These are phyloP conservation scores for Pseudocercospora fijiensis DNA, from an alignment of 2,329 filamentous ascomycete species.

Conservation along the genomic window DNA sequence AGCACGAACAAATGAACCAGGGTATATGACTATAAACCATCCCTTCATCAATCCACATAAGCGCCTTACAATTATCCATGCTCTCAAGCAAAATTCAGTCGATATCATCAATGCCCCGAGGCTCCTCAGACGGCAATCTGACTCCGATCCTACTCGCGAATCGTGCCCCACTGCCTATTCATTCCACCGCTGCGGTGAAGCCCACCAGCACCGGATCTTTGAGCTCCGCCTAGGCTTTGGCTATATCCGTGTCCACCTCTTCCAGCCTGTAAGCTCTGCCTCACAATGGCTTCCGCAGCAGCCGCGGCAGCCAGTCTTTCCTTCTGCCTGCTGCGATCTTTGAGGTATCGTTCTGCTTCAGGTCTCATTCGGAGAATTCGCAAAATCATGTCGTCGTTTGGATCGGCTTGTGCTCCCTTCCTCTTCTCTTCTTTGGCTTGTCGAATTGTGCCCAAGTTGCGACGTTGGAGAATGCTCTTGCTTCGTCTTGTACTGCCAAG, in stretches of 20 bases:
- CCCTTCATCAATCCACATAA: no score
- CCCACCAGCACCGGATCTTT: conserved; percentile 12
- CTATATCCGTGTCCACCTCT: conserved; percentile 17
- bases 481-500: conserved; percentile 51
- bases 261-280: conserved; percentile 74
- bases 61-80: neutral
- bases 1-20: neutral
- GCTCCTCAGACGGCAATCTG: neutral
- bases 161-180: conserved; percentile 25
- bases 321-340: conserved; percentile 88
- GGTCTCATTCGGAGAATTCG: conserved; percentile 92
- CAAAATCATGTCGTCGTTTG: conserved; percentile 96
- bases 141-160: conserved; percentile 19
- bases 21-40: neutral
- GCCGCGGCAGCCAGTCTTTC: conserved; percentile 86
- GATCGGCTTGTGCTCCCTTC: conserved; percentile 92
- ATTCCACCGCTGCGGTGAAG: conserved; percentile 12
- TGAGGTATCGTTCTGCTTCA: conserved; percentile 82
- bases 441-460: conserved; percentile 93
- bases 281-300: conserved; percentile 90
- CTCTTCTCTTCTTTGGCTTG: conserved; percentile 95
- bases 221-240: conserved; percentile 20
- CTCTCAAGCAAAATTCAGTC: neutral
- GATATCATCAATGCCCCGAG: neutral
- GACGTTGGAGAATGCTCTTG: conserved; percentile 79